These are phyloP conservation scores for Sisymbrium altissimum DNA, from an alignment of 345 rosid species.

Conservation along the genomic window DNA sequence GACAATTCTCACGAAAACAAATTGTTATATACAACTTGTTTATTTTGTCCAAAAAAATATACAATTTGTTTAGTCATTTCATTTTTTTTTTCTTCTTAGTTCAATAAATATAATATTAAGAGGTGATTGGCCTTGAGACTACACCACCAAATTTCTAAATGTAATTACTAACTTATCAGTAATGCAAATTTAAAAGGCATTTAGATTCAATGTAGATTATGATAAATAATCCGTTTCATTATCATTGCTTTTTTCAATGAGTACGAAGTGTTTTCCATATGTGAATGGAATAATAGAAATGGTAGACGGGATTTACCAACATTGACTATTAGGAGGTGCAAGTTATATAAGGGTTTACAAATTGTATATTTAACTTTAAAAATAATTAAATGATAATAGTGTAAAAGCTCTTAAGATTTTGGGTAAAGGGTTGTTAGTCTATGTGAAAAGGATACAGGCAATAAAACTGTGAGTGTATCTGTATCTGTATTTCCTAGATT, in stretches of 20 bases:
- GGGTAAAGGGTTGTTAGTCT: conserved; percentile 11
- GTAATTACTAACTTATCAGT: not conserved
- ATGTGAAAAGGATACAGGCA: not conserved
- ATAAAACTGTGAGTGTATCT: no score
- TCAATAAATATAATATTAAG: no score
- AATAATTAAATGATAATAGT: not conserved
- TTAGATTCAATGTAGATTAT: no score
- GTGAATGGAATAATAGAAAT: conserved; percentile 29
- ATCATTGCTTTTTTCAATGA: not conserved
- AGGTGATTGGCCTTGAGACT: conserved; percentile 8
- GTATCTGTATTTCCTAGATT: no score
- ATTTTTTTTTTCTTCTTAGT: not conserved
- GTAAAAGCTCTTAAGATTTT: not conserved
- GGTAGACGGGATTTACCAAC: conserved; percentile 12
- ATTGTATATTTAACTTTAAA: not conserved
- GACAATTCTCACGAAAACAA: not conserved
- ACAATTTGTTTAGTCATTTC: not conserved
- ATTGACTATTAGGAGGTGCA: not conserved
- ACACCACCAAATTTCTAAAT: not conserved
- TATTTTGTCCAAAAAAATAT: no score
- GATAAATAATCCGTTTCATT: not conserved
- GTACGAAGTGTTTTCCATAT: conserved; percentile 11
- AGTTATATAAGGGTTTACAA: not conserved
- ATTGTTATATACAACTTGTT: no score
- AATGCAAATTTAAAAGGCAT: not conserved